Conservation (phyloP, 352 stramenopile species). For the Pythium sp. region DNA sequence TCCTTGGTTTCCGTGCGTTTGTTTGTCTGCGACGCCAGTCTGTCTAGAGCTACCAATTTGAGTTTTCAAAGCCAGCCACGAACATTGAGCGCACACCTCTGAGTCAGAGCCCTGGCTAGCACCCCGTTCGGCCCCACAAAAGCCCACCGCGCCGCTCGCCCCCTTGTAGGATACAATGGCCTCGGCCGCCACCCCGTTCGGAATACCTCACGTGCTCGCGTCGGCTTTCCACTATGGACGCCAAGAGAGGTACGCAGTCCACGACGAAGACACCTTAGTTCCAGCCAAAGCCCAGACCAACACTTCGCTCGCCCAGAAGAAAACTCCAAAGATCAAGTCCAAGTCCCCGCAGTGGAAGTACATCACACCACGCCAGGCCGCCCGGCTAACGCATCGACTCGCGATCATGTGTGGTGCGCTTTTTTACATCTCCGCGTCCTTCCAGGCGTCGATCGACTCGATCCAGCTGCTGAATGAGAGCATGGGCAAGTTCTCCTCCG, state of each 20-base stretch:
- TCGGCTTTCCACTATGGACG: neutral
- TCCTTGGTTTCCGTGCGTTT: neutral
- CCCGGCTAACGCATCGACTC: constrained; percentile 1
- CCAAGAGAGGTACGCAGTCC: neutral
- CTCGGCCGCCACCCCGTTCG: neutral
- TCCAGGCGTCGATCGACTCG: neutral
- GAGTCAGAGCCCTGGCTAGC: neutral
- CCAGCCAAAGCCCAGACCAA: neutral
- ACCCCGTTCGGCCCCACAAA: neutral
- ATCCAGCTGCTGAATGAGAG: neutral
- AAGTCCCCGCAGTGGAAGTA: neutral
- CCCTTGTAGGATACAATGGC: neutral
- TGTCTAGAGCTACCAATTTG: neutral
- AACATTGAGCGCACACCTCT: neutral
- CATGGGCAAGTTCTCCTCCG: neutral
- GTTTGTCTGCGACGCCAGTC: neutral
- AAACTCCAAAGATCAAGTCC: neutral
- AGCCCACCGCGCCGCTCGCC: neutral
- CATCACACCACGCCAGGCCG: neutral
- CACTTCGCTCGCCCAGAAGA: neutral
- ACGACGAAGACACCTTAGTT: neutral
- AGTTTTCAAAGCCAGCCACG: neutral
- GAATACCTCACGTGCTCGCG: neutral
- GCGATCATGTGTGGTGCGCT: constrained; percentile 8
- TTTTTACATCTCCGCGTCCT: constrained; percentile 5